These are phyloP conservation scores for Thelonectria blattea DNA, from an alignment of 2,329 filamentous ascomycete genomes.

Conservation along the genomic window DNA sequence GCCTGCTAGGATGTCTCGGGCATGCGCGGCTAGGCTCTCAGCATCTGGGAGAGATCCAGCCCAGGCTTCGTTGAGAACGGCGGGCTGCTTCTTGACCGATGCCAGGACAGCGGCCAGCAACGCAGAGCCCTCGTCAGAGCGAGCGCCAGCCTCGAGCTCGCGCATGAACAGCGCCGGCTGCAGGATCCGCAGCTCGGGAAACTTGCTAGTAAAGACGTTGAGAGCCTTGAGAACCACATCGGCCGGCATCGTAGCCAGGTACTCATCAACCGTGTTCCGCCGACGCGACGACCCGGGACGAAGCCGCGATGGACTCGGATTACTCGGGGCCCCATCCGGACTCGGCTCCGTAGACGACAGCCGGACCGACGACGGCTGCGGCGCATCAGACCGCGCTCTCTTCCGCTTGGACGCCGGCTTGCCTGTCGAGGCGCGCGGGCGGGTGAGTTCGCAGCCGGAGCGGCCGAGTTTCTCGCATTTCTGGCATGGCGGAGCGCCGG, in stretches of 20 bases:
- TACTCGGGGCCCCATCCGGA: not conserved
- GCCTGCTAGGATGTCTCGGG: constrained; percentile 20
- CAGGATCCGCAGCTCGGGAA: constrained; percentile 43
- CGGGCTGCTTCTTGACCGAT: constrained; percentile 25
- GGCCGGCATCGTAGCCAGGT: constrained; percentile 36
- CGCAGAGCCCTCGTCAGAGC: constrained; percentile 36
- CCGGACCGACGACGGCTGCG: not conserved
- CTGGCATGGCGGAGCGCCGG: constrained; percentile 40
- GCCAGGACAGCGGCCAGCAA: constrained; percentile 30
- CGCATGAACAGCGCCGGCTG: constrained; percentile 42
- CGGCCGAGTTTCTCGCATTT: constrained; percentile 39
- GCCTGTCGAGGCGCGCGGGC: constrained; percentile 5
- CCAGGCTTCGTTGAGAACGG: constrained; percentile 23
- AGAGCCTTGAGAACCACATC: constrained; percentile 41
- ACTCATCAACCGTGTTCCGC: constrained; percentile 26
- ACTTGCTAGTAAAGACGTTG: constrained; percentile 44
- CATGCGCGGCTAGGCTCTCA: constrained; percentile 25
- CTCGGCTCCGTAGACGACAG: not conserved
- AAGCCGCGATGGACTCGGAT: not conserved
- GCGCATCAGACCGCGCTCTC: not conserved
- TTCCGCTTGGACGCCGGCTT: constrained; percentile 24
- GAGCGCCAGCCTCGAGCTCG: constrained; percentile 25
- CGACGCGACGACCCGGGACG: not conserved
- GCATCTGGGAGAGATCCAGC: constrained; percentile 5
- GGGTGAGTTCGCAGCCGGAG: constrained; percentile 36